phyloP scores from a whole-genome alignment of 192 early-diverging fungal species.

The Podochytrium sp. region DNA sequence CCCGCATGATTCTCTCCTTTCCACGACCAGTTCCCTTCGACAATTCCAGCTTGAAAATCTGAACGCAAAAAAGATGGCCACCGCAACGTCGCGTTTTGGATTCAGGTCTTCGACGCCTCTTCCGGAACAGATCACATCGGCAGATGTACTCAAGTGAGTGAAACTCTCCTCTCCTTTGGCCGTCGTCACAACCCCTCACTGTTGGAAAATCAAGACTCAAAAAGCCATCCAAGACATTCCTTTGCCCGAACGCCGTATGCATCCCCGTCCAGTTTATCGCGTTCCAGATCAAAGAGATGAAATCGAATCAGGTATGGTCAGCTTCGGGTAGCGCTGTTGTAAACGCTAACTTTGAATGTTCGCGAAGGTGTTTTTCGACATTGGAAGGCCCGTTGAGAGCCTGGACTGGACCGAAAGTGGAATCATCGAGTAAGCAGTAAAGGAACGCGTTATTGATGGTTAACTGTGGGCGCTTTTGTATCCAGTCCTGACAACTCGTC shows the following conservation, averaged over 20 bases:
- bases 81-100: not conserved
- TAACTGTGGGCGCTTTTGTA: constrained; percentile 12
- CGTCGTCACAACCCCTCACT: not conserved
- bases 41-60: not conserved
- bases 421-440: constrained; percentile 1
- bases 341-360: not conserved
- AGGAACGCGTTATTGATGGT: not conserved
- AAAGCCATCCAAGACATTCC: constrained; percentile 18
- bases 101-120: not conserved
- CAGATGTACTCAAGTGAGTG: not conserved
- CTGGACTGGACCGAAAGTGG: constrained; percentile 39
- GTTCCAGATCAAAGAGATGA: constrained; percentile 54
- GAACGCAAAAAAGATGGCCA: not conserved
- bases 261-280: constrained; percentile 48
- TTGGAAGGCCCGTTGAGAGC: constrained; percentile 41
- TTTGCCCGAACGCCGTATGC: not conserved
- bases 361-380: constrained; percentile 47
- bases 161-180: too few species aligned
- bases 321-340: not conserved
- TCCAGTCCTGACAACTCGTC: constrained; percentile 31
- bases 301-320: constrained; percentile 33
- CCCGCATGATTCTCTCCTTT: too few species aligned
- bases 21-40: too few species aligned
- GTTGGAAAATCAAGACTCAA: constrained; percentile 1
- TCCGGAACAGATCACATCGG: not conserved